Evolutionary conservation across 2,329 filamentous ascomycete species (phyloP), one percentile per base, ranked within the genome.

Genomic region (Lachnellula willkommii): DNA sequence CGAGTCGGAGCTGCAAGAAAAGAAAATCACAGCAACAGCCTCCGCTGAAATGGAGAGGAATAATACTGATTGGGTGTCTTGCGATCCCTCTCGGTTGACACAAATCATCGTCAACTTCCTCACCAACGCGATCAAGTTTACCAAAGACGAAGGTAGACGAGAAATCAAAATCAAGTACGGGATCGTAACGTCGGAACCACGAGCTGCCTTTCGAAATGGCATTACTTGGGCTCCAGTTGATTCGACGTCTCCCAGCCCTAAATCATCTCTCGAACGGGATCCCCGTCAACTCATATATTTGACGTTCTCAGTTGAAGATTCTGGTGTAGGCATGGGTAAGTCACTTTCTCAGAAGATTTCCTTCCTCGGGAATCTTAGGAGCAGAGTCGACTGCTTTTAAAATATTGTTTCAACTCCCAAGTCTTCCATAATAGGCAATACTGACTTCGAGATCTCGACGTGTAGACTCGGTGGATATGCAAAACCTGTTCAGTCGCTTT

Each of bases 81-180:
- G 90, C 28, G 89, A 93, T 67, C 85, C 89, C 0, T 87, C 85
- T 15, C 79, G 89, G 24, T 83, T 93, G 50, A 79, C 88, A 51
- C 89, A 93, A 69, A 86, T 92, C 1, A 75, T 92, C 3, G 90
- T 93, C 68, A 93, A 93, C 64, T 77, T 93, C 1, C 80, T 89
- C 8, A 89, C 88, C 7, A 93, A 93, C 65, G 87, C 88, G 0
- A 85, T 93, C 69, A 93, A 93, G 65, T 93, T 92, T 66, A 93
- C 89, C 1, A 83, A 83, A 37, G 77, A 77, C 0, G 81, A 85
- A 17, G 76, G 77, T 15, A 80, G 75, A 12, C 79, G 84, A 7
- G 80, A 81, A 43, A 78, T 83, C 36, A 72, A 71, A 1, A 73
- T 82, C 2, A 71, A 69, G 8, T 52, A 60, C 43, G 53, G 53